A percentile compares a stretch with the other conserved stretches of the same genome.
phyloP scores from a whole-genome alignment of 2,329 filamentous ascomycete species.

The Talaromyces sp. region DNA sequence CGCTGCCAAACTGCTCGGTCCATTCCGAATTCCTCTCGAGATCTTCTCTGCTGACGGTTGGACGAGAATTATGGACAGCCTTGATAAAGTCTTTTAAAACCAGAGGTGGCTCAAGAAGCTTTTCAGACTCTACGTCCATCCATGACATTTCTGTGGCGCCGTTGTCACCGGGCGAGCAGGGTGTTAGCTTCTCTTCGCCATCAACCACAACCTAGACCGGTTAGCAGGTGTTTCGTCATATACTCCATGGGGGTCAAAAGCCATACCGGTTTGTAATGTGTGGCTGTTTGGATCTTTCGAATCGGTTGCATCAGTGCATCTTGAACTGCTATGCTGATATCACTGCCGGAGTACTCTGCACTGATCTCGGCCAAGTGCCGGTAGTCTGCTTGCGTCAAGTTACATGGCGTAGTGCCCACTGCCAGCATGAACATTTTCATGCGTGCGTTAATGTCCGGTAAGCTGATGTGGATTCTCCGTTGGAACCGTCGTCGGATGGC shows the following conservation, averaged over 20 bases:
- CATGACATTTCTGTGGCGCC: constrained; percentile 91
- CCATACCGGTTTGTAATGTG: constrained; percentile 87
- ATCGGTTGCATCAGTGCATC: constrained; percentile 97
- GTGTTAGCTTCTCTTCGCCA: constrained; percentile 58
- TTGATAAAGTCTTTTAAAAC: constrained; percentile 89
- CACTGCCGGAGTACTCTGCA: constrained; percentile 91
- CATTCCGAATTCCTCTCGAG: constrained; percentile 80
- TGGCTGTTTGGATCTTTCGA: constrained; percentile 92
- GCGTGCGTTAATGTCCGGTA: constrained; percentile 80
- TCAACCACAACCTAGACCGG: constrained; percentile 62
- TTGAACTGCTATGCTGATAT: constrained; percentile 94
- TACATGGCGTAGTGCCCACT: constrained; percentile 87
- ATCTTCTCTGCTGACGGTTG: constrained; percentile 85
- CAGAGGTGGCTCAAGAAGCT: constrained; percentile 80
- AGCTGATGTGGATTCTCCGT: constrained; percentile 86
- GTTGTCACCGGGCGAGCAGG: constrained; percentile 85
- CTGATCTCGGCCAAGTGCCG: constrained; percentile 72
- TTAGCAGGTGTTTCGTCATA: not conserved
- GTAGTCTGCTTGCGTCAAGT: constrained; percentile 72
- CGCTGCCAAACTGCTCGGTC: constrained; percentile 94
- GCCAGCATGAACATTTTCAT: constrained; percentile 95
- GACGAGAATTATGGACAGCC: constrained; percentile 80
- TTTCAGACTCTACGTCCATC: constrained; percentile 77
- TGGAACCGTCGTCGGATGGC: constrained; percentile 96
- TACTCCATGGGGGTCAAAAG: not conserved